Conservation (phyloP, 1,284 basidiomycete species). For the Cryptococcus wingfieldii region DNA sequence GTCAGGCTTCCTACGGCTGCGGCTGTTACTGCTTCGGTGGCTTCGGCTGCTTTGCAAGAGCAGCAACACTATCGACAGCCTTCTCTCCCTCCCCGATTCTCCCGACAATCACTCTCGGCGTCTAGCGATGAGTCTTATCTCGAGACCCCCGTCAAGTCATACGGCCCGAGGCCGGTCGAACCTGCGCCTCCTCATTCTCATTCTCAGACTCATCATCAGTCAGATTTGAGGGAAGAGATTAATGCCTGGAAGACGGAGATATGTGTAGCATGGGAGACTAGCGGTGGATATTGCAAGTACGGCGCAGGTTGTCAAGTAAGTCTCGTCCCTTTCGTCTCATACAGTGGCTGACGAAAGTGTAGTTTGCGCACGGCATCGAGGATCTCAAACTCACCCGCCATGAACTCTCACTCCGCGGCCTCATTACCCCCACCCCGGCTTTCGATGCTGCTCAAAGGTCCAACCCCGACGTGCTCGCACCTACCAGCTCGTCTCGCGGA, state of each 20-base stretch:
- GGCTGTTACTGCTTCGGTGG: slow-evolving; percentile 6
- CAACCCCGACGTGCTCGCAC: not conserved
- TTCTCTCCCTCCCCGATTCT: not conserved
- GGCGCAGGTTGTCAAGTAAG: slow-evolving; percentile 14
- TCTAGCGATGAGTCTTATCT: too few relatives aligned
- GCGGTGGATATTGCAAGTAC: slow-evolving; percentile 10
- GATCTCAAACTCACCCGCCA: slow-evolving; percentile 14
- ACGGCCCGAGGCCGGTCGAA: too few relatives aligned
- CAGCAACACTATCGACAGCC: not conserved
- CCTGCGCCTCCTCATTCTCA: not conserved
- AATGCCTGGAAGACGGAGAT: slow-evolving; percentile 14
- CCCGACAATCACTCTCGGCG: not conserved
- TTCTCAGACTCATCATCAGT: not conserved
- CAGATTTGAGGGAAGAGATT: not conserved
- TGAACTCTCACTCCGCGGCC: not conserved
- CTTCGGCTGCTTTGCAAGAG: not conserved
- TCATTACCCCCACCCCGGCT: not conserved
- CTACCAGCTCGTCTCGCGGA: not conserved
- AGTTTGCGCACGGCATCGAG: slow-evolving; percentile 24
- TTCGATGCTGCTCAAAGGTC: not conserved
- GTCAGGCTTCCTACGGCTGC: slow-evolving; percentile 3
- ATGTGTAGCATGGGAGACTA: slow-evolving; percentile 9
- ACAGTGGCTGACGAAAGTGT: not conserved
- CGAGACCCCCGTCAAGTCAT: too few relatives aligned
- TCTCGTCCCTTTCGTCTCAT: not conserved